Base-by-base conservation (phyloP, 2,329 filamentous ascomycete species). In the Fusarium aywerte region DNA sequence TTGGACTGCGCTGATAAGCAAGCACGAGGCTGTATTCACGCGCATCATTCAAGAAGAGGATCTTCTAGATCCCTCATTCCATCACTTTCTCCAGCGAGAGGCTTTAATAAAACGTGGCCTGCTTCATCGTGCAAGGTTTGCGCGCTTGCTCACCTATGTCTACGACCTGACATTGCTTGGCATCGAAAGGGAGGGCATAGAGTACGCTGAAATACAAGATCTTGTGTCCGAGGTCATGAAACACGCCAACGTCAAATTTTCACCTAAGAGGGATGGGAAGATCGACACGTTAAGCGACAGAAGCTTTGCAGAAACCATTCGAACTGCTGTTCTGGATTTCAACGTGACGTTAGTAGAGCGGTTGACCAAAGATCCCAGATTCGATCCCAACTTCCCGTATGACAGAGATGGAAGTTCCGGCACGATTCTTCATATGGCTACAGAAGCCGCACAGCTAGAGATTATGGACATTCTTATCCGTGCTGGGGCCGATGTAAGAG, bases 361-460 rank as follows among this genome's bases (percentile, higher is more conserved):
- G 2, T 67, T 79, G 3, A 59, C 62, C 2, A 57, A 62, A 11
- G 76, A 79, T 52, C 65, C 71, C 1, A 71, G 76, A 9, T 79
- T 79, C 27, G 53, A 77, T n/a, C 69, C 73, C 4, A 71, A 77
- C 21, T 58, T 74, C 4, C 43, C 50, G 4, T 69, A 68, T 8
- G 49, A 55, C 8, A 54, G 62, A 3, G 29, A 54, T 7, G 49
- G 51, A 4, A 40, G n/a, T 18, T 51, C 58, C 10, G 74, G 74
- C 2, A 76, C 73, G 1, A 69, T 78, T 43, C 68, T 76, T n/a
- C 77, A 79, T 33, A 67, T 73, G 29, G 77, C 76, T 11, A 73
- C 73, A 2, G 71, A 73, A 7, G 69, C 69, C 4, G 53, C 61
- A 5, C 65, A 75, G 5, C 31, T 68, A 3, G 68, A 73, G 2